These are phyloP conservation scores for Aureoboletus auriporus DNA, from an alignment of 768 basidiomycete species.

Conservation along the genomic window DNA sequence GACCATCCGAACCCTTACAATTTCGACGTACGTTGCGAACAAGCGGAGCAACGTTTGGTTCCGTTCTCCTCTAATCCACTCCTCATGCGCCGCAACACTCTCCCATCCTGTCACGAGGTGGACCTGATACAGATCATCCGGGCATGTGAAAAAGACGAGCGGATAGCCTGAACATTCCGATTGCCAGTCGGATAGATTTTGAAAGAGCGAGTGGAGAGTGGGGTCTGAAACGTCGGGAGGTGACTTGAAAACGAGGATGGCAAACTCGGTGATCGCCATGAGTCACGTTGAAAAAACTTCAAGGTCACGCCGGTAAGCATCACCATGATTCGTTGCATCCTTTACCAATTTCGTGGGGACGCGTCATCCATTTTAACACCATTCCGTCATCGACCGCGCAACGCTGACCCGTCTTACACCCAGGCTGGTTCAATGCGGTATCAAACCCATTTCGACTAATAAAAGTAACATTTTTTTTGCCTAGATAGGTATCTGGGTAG, in stretches of 20 bases:
- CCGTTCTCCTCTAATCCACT: conserved; percentile 38
- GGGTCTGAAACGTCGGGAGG: conserved; percentile 29
- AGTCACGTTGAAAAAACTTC: background rate
- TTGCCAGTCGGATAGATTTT: conserved; percentile 32
- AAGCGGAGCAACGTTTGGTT: conserved; percentile 36
- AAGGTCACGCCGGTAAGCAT: too few relatives aligned
- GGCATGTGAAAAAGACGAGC: conserved; percentile 35
- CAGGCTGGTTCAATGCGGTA: too few relatives aligned
- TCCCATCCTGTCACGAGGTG: conserved; percentile 45
- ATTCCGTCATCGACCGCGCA: too few relatives aligned
- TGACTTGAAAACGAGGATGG: conserved; percentile 32
- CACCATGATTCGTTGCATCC: too few relatives aligned
- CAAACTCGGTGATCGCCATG: conserved; percentile 46
- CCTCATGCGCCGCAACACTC: conserved; percentile 36
- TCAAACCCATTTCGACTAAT: too few relatives aligned
- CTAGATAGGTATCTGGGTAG: conserved; percentile 9
- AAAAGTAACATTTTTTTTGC: background rate
- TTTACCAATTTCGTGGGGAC: too few relatives aligned
- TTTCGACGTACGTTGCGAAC: conserved; percentile 28
- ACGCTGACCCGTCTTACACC: too few relatives aligned
- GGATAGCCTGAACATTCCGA: conserved; percentile 39
- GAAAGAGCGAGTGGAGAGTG: conserved; percentile 28
- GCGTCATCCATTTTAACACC: too few relatives aligned
- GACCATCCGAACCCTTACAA: conserved; percentile 29
- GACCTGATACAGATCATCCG: conserved; percentile 19